Evolutionary conservation across 176 grass and related monocot genomes (phyloP), one percentile per base, ranked within the genome.

Genomic region (Bonia amplexicaulis): DNA sequence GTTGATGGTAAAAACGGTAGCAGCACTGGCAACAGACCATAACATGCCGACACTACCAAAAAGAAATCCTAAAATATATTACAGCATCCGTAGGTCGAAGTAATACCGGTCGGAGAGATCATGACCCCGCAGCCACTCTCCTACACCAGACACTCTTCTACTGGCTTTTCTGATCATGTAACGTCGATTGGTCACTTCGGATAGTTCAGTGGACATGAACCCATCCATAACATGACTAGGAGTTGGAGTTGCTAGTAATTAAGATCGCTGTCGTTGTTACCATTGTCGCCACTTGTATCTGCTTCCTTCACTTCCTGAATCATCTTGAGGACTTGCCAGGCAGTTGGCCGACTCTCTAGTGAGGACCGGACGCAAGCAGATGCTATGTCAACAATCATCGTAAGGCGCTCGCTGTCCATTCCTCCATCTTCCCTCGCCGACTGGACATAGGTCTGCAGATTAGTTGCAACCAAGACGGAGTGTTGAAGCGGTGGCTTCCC

Each of bases 321-420:
- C 93, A 99, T 94, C 81, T 99, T 99, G 12, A 99, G 91, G 55
- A 99, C 93, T 60, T 96, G 97, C 97, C 97, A 99, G 11, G 97
- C 91, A 1, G 97, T 92, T 8, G 97, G 97, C 2, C 97, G 88
- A 47, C 91, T 88, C 25, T 99, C 97, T 3, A 90, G 93, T 1
- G 93, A 95, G 2, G 86, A 90, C 6, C 79, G 78, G 72, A 96
- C 79, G 0, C 97, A 99, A 31, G 86, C 84, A 51, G 91, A 83
- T 2, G 93, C 88, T 37, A 99, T 92, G 77, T 96, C 90, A 1
- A 92, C 72, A 22, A 99, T 96, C 97, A 96, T 94, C 46, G 75
- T 84, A 29, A 99, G 82, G 10, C 86, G 89, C 25, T 96, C 97
- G 9, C 90, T 75, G 11, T 96, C 93, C 10, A 80, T 71, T 3